These are phyloP conservation scores for Jaltomata sinuosa DNA, from an alignment of 257 asterid genomes.

Conservation along the genomic window DNA sequence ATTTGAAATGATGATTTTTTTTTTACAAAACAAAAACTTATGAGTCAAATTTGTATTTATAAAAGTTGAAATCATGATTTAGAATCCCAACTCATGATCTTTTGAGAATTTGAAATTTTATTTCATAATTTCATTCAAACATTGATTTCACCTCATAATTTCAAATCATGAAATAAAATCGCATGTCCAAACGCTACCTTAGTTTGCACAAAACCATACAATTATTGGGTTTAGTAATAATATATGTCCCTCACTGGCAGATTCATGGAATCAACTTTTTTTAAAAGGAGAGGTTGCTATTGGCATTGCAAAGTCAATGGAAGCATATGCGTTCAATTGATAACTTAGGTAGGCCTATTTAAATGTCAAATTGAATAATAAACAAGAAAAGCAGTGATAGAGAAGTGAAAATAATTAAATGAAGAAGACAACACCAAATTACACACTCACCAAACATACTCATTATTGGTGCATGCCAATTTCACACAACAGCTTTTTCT, in stretches of 20 bases:
- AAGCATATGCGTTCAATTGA: slow-evolving; percentile 15
- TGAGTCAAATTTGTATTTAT: no score
- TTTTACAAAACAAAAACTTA: no score
- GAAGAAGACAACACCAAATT: slow-evolving; percentile 4
- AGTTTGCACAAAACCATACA: not conserved
- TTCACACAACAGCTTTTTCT: not conserved
- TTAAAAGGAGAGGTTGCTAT: not conserved
- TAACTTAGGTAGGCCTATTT: not conserved
- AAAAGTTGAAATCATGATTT: no score
- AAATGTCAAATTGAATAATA: not conserved
- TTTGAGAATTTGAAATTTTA: no score
- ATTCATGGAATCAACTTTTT: not conserved
- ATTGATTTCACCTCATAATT: no score
- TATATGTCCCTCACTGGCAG: not conserved
- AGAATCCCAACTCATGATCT: no score
- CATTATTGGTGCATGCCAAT: not conserved
- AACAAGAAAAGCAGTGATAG: not conserved
- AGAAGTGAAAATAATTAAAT: not conserved
- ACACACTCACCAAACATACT: not conserved
- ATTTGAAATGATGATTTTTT: no score
- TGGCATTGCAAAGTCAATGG: slow-evolving; percentile 16
- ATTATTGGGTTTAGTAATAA: not conserved
- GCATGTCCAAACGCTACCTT: no score
- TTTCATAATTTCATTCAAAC: no score
- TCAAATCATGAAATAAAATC: no score